phyloP scores from a whole-genome alignment of 257 asterid genomes.

The Solanum chilense region DNA sequence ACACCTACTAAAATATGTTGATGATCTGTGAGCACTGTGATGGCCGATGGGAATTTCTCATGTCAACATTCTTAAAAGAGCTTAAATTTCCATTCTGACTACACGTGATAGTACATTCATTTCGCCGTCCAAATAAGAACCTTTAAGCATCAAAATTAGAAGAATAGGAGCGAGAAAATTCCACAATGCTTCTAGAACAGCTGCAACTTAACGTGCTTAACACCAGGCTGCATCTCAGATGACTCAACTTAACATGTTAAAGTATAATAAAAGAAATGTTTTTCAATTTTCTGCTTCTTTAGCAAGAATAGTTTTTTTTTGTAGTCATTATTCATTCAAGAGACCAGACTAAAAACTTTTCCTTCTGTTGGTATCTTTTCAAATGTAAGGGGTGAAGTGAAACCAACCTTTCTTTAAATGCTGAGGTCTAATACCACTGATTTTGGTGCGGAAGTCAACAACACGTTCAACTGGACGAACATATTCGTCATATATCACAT shows the following conservation, averaged over 20 bases:
- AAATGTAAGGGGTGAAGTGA: neutral
- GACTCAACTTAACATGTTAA: neutral
- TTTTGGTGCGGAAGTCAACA: slow-evolving; percentile 85
- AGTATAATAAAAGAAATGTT: neutral
- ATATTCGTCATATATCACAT: slow-evolving; percentile 73
- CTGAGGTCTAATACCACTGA: slow-evolving; percentile 89
- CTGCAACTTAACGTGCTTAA: neutral
- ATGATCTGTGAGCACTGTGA: neutral
- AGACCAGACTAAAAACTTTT: neutral
- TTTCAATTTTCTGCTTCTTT: neutral
- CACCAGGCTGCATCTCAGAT: neutral
- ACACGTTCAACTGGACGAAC: slow-evolving; percentile 82
- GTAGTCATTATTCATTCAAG: neutral
- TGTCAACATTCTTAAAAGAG: neutral
- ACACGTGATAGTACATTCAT: neutral
- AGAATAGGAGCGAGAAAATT: neutral
- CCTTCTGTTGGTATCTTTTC: neutral
- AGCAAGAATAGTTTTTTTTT: neutral
- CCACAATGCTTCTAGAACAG: neutral
- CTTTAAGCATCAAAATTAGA: neutral
- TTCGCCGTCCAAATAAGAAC: neutral
- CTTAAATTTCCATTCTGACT: neutral
- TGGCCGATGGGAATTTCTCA: neutral
- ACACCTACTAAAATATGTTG: neutral
- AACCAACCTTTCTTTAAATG: slow-evolving; percentile 75